Conservation (phyloP, 306 rosid genomes). For the Gleditsia sinensis region DNA sequence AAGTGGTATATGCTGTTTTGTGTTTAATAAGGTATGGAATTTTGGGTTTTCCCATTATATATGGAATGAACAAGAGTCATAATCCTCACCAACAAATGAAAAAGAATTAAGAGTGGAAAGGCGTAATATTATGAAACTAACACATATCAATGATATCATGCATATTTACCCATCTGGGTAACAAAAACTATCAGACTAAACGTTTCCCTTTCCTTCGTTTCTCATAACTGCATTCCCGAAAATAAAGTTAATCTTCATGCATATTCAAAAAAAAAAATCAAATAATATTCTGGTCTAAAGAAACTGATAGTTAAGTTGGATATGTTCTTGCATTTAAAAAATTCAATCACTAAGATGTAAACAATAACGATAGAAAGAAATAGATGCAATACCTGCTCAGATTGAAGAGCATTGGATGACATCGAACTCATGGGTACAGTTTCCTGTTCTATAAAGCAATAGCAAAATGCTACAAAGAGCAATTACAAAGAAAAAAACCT, state of each 20-base stretch:
- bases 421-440: slow-evolving; percentile 54
- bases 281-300: neutral
- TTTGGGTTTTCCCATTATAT: neutral
- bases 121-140: neutral
- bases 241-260: neutral
- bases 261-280: neutral
- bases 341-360: neutral
- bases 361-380: neutral
- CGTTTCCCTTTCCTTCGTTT: neutral
- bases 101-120: no score
- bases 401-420: slow-evolving; percentile 48
- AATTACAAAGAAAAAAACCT: neutral
- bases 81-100: neutral
- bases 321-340: neutral
- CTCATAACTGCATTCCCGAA: neutral
- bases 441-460: neutral
- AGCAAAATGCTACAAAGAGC: neutral
- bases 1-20: neutral
- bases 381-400: slow-evolving; percentile 49
- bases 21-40: neutral
- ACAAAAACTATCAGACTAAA: neutral
- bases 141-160: neutral
- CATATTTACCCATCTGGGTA: neutral
- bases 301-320: neutral
- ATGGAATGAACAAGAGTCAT: neutral